Evolutionary conservation across 1,139 yeast genomes (phyloP), one percentile per base, ranked within the genome.

Genomic region (Debaryomyces fabryi): DNA sequence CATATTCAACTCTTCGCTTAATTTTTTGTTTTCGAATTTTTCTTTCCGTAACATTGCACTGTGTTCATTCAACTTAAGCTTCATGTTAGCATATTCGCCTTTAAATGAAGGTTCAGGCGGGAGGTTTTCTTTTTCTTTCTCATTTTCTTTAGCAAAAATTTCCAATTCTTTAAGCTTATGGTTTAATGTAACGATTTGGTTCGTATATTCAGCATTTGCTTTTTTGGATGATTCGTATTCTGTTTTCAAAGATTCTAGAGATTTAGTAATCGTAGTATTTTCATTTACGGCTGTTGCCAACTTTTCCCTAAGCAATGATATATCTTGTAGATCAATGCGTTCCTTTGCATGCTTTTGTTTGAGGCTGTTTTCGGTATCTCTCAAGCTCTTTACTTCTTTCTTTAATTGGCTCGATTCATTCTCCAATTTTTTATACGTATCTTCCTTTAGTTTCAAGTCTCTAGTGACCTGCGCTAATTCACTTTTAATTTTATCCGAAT

Each of bases 1-100:
- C 55, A 85, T 68, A 30, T 76, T 73, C 47, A 85, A 58, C 51
- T 86, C 89, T 45, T 85, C 84, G n/a, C 71, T 65, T 38, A 85
- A 62, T 53, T 79, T 78, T 60, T 65, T 68, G 52, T 81, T 82
- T 52, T 82, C 86, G 44, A 81, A 79, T 45, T 73, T 71, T 53
- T 82, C 85, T 43, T 72, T 77, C 39, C 83, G 72, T 43, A 82
- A 59, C 5, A 68, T 62, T 6, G 84, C 85, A 49, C 75, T 73
- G 37, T 72, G 76, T 50, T 82, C 86, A 52, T 81, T 79, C 36
- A 83, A 62, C 52, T 79, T 78, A 20, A 81, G 62, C 52, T 79
- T 82, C 58, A 83, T 67, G 39, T 67, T 69, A 8, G 81, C 76
- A 58, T 74, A 81, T 37, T 79, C 84, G 46, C 69, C 74, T 49